Evolutionary conservation across 2,329 filamentous ascomycete genomes (phyloP), one percentile per base, ranked within the genome.

Genomic region (Capronia coronata): DNA sequence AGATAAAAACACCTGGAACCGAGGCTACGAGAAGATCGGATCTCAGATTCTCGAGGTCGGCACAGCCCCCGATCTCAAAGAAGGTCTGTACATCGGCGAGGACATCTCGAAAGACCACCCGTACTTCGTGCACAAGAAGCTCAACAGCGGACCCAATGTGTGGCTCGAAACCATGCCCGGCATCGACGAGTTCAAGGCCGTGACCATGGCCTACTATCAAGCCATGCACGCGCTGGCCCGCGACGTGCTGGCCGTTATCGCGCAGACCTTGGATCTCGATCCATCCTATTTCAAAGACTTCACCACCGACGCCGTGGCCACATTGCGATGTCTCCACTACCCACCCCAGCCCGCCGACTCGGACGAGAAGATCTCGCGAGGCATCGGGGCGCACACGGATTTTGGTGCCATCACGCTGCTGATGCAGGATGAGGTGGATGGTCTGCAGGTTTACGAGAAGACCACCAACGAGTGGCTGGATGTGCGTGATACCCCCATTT

Each of bases 171-270:
- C 21, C n/a, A 29, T 40, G 21, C 13, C 14, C 21, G 16, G 32
- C 23, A 14, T 40, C 2, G 67, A 70, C 18, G 68, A 70, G 39
- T 74, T 77, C 52, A 65, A 65, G 37, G 50, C 63, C 9, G 64
- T 68, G 0, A 64, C 65, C 8, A 55, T 46, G 2, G 14, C 43
- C 7, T 38, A 42, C 8, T 61, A 63, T 41, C 34, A 43, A 9
- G 34, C 43, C 1, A 55, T 64, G 52, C 51, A 44, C 10, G 45
- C 22, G 8, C 46, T 64, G 2, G 51, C 58, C 1, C 34, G 39
- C 6, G 43, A 59, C 16, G 44, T 64, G 14, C 40, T 64, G 25
- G 11, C 16, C n/a, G 35, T 55, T 14, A 22, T 55, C 21, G 52
- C 49, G 4, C 45, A 51, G 11, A 59, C 57, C 1, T 44, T 64